Base-by-base conservation (phyloP, 352 stramenopile genomes). In the Globisporangium carolinianum region DNA sequence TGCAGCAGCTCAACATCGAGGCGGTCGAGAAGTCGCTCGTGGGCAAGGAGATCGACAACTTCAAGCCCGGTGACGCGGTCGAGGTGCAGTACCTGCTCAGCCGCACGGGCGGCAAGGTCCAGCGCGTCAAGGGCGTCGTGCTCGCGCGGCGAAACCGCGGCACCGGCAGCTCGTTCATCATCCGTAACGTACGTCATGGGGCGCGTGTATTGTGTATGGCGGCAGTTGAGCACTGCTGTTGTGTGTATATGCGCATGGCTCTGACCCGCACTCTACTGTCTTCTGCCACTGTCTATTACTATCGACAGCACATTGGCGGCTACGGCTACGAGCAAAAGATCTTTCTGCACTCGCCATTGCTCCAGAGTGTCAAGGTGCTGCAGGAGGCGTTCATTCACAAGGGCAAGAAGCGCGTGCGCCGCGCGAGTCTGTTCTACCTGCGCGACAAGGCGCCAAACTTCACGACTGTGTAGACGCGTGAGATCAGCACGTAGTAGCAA, bases 311-410 rank as follows among this genome's bases (percentile, higher is more conserved):
- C 63, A 89, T 93, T 73, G 83, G 80, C 58, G 83, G 83, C 58
- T 91, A 87, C 65, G 83, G 83, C 39, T 93, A 89, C 72, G 83
- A 93, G 69, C 83, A 93, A 66, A 93, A 89, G 71, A 93, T 93
- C 55, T 93, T 93, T 60, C 57, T 91, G 69, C 79, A 96, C 70
- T 95, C 80, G 60, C 89, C 89, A 47, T 71, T 96, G 53, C 69
- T 97, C 53, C 74, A 95, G 68, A 88, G 76, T 57, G 75, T 97
- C 63, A 94, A 91, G 70, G 69, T 96, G 58, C 53, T 96, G 61
- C 69, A 95, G 70, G 67, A 93, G 62, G 87, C 85, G 53, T 96
- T 94, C 68, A 93, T 97, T 69, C 83, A 93, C 68, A 94, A 93
- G 70, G 87, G 87, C 67, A 90, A 94, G 78, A 96, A 96, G 78